Base-by-base conservation (phyloP, 139 green algal genomes). In the Tetratostichococcus sp. region DNA sequence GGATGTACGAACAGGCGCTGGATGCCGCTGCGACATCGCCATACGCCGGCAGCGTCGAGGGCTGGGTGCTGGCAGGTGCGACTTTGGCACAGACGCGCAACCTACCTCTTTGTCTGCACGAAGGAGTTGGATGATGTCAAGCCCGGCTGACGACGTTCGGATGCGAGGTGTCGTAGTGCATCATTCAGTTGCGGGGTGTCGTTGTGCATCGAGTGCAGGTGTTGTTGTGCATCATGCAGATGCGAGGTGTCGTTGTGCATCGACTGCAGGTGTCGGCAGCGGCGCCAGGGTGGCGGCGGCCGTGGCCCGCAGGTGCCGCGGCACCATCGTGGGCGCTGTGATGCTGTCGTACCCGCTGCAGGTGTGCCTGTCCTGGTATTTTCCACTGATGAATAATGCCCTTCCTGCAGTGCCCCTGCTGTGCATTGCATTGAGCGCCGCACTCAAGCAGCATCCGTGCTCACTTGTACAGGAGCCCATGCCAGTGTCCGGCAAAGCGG, bases 321-420 rank as follows among this genome's bases (percentile, higher is more conserved):
- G 82, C 30, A 75, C 1, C 4, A 75, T 91, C n/a, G 74, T 67
- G 28, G 88, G 86, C 28, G 86, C 80, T n/a, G 71, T 83, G 23
- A 66, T 91, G 0, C 31, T 93, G 30, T 91, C 87, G 0, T 93
- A 93, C 43, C 88, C 88, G 6, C 71, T 91, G 21, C 76, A 82
- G 74, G 84, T 85, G 33, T 26, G 77, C 68, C 0, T 65, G 50
- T 17, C 17, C 19, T 62, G 11, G 50, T n/a, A n/a, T n/a, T n/a
- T n/a, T n/a, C n/a, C n/a, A n/a, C n/a, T n/a, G n/a, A n/a, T n/a
- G n/a, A n/a, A n/a, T n/a, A n/a, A n/a, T n/a, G n/a, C n/a, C n/a
- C n/a, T n/a, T n/a, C n/a, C n/a, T n/a, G n/a, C n/a, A n/a, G n/a
- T n/a, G n/a, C n/a, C n/a, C n/a, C n/a, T n/a, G n/a, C n/a, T n/a